These are phyloP conservation scores for Microdochium trichocladiopsis DNA, from an alignment of 2,329 filamentous ascomycete genomes.

Conservation along the genomic window DNA sequence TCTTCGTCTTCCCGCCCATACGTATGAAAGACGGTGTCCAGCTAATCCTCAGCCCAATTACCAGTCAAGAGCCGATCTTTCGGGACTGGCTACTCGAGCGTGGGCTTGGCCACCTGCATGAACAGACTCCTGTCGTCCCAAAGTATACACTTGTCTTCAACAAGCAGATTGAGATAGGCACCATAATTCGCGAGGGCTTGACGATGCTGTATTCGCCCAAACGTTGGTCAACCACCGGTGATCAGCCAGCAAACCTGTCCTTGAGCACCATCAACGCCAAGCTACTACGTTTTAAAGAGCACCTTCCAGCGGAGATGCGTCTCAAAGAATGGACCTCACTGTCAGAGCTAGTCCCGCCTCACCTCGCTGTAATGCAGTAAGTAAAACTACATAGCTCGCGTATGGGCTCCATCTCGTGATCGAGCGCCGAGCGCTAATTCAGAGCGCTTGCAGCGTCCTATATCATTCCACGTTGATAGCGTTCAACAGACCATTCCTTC, in stretches of 20 bases:
- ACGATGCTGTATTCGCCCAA: not conserved
- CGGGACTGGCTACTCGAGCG: not conserved
- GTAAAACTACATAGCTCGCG: too few species aligned
- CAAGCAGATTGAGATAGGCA: constrained; percentile 1
- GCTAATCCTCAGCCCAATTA: not conserved
- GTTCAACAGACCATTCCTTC: not conserved
- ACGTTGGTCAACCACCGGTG: too few species aligned
- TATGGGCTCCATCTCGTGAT: too few species aligned
- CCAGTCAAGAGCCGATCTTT: not conserved
- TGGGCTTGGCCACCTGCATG: not conserved
- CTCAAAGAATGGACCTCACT: not conserved
- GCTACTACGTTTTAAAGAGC: not conserved
- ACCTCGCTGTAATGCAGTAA: constrained; percentile 1
- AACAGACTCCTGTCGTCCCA: not conserved
- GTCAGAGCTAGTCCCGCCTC: not conserved
- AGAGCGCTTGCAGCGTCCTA: not conserved
- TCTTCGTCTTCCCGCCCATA: not conserved
- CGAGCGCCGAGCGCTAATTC: too few species aligned
- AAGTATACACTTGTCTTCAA: constrained; percentile 1
- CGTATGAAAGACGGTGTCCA: too few species aligned
- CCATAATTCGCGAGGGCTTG: constrained; percentile 1
- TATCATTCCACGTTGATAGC: not conserved
- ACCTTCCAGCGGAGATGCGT: not conserved
- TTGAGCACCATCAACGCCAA: not conserved
- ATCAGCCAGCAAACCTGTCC: not conserved